These are phyloP conservation scores for Dalechampia spathulata DNA, from an alignment of 441 rosid species.

Conservation along the genomic window DNA sequence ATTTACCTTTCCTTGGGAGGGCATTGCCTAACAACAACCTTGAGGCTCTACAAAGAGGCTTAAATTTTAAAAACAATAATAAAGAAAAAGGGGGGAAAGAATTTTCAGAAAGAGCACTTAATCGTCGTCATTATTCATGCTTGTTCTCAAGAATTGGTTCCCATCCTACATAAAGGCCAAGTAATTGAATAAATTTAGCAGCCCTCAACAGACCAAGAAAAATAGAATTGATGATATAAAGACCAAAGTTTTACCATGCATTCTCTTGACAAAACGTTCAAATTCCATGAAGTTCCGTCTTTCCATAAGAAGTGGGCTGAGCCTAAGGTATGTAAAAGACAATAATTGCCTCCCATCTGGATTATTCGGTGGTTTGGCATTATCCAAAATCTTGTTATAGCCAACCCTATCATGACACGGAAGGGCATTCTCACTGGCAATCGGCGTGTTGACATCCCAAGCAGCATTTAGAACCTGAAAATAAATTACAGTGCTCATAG, in stretches of 20 bases:
- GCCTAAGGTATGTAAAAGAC: slow-evolving; percentile 77
- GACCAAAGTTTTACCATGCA: slow-evolving; percentile 65
- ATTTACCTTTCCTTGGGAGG: too few species aligned
- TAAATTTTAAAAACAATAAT: too few species aligned
- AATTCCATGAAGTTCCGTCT: slow-evolving; percentile 71
- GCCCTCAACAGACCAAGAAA: neutral
- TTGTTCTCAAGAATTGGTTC: too few species aligned
- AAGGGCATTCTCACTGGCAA: slow-evolving; percentile 63
- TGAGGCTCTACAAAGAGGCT: too few species aligned
- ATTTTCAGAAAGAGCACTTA: too few species aligned
- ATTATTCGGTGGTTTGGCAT: slow-evolving; percentile 64
- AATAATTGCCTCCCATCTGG: slow-evolving; percentile 75
- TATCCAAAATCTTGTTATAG: slow-evolving; percentile 74
- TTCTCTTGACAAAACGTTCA: slow-evolving; percentile 69
- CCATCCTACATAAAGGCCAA: too few species aligned
- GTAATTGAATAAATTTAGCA: neutral
- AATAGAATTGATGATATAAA: neutral
- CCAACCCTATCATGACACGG: slow-evolving; percentile 68
- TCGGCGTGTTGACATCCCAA: slow-evolving; percentile 62
- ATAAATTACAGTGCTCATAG: slow-evolving; percentile 3
- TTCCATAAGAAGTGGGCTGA: slow-evolving; percentile 68
- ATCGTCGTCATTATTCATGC: too few species aligned
- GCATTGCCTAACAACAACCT: too few species aligned
- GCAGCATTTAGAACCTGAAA: slow-evolving; percentile 88
- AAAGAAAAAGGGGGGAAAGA: too few species aligned